phyloP scores from a whole-genome alignment of 192 early-diverging fungal genomes.

The Rhizophagus clarus region DNA sequence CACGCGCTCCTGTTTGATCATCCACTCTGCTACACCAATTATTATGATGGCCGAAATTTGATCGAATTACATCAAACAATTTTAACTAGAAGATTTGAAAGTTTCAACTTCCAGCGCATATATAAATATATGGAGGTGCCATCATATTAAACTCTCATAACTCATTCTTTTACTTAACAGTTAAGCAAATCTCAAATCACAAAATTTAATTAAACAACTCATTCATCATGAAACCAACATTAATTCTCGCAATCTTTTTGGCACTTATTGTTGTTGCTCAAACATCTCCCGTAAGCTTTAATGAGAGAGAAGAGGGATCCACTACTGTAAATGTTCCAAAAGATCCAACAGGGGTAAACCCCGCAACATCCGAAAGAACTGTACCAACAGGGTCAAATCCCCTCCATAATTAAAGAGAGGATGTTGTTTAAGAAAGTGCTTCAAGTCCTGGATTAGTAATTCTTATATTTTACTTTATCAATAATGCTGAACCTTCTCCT shows the following conservation, averaged over 20 bases:
- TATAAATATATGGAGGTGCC: background rate
- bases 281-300: background rate
- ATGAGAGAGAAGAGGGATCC: background rate
- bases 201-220: background rate
- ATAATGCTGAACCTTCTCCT: background rate
- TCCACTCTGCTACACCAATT: too few species aligned
- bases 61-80: background rate
- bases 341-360: background rate
- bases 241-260: background rate
- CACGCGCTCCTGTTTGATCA: too few species aligned
- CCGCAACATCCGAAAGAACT: background rate
- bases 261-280: background rate
- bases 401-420: conserved; percentile 6
- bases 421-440: background rate
- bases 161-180: background rate
- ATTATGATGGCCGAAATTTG: too few species aligned
- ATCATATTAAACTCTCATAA: background rate
- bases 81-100: background rate
- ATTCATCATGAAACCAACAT: conserved; percentile 6
- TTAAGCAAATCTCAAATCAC: background rate
- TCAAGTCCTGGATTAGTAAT: background rate
- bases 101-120: background rate
- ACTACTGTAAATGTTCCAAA: background rate
- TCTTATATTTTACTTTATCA: background rate
- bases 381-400: conserved; percentile 8